Percentiles rank a stretch among this genome's conserved stretches.
Evolutionary conservation across 2,329 filamentous ascomycete genomes (phyloP).

Genomic region (Curvularia sp.): DNA sequence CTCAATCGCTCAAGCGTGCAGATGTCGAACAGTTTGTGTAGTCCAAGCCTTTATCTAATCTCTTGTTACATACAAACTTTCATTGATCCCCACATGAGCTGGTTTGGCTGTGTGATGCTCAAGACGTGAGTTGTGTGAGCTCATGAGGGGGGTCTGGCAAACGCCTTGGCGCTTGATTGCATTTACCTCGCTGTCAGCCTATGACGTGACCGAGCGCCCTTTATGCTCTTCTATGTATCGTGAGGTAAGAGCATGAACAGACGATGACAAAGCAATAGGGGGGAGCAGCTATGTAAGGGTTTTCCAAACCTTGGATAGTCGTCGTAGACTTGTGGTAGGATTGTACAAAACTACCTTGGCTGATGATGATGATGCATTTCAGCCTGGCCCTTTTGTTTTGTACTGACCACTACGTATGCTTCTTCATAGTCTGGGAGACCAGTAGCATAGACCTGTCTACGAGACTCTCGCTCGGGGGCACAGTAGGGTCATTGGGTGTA

Average conservation of each 20-base stretch:
- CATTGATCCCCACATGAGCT: not conserved
- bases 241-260: not conserved
- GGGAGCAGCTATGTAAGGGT: too few relatives aligned
- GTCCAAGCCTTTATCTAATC: constrained; percentile 11
- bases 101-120: not conserved
- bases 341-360: too few relatives aligned
- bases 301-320: too few relatives aligned
- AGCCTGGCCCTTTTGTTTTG: too few relatives aligned
- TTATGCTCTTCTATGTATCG: not conserved
- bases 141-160: not conserved
- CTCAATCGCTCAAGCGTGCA: constrained; percentile 14
- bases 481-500: too few relatives aligned
- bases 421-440: too few relatives aligned
- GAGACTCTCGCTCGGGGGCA: too few relatives aligned
- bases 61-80: constrained; percentile 6
- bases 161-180: not conserved
- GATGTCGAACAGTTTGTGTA: constrained; percentile 7
- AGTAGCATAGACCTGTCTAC: too few relatives aligned
- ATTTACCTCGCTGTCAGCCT: not conserved
- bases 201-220: not conserved
- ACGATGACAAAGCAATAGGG: too few relatives aligned
- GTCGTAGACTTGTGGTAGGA: too few relatives aligned
- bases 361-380: too few relatives aligned
- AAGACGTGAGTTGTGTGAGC: not conserved
- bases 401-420: too few relatives aligned